Evolutionary conservation across 805 yeast species (phyloP).

Genomic region (Wickerhamomyces ciferrii): DNA sequence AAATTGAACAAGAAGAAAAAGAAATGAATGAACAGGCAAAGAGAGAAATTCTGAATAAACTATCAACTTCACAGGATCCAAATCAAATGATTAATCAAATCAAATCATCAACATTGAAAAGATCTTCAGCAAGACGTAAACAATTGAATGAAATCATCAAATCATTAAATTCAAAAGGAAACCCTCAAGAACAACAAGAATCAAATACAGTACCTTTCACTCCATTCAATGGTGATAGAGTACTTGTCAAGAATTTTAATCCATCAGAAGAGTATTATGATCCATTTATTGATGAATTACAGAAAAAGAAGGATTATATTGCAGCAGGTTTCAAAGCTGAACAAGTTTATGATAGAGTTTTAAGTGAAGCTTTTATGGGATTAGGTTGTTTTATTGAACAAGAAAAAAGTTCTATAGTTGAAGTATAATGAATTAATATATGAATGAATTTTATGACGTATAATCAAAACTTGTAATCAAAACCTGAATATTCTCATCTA

Average conservation of each 20-base stretch:
- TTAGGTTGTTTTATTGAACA: constrained; percentile 72
- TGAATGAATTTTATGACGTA: no score
- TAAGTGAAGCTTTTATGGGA: constrained; percentile 88
- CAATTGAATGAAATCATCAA: constrained; percentile 35
- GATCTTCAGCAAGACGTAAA: constrained; percentile 59
- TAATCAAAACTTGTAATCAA: no score
- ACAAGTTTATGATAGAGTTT: constrained; percentile 64
- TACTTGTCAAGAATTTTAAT: constrained; percentile 43
- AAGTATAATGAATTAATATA: constrained; percentile 2
- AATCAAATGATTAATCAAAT: constrained; percentile 47
- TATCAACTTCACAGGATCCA: constrained; percentile 41
- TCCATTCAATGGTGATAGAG: constrained; percentile 90
- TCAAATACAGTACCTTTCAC: constrained; percentile 63
- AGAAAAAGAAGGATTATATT: constrained; percentile 55
- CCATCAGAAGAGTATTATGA: constrained; percentile 50
- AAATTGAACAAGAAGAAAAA: constrained; percentile 55
- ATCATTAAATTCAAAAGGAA: constrained; percentile 25
- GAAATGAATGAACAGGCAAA: constrained; percentile 51
- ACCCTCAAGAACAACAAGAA: not conserved
- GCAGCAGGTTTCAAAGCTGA: constrained; percentile 85
- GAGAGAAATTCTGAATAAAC: constrained; percentile 48
- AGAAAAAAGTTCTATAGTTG: constrained; percentile 34
- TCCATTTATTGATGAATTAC: constrained; percentile 51
- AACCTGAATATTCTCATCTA: no score
- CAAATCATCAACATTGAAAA: constrained; percentile 48